Conservation (phyloP, 495 filamentous ascomycete genomes). For the Cercophora scortea region DNA sequence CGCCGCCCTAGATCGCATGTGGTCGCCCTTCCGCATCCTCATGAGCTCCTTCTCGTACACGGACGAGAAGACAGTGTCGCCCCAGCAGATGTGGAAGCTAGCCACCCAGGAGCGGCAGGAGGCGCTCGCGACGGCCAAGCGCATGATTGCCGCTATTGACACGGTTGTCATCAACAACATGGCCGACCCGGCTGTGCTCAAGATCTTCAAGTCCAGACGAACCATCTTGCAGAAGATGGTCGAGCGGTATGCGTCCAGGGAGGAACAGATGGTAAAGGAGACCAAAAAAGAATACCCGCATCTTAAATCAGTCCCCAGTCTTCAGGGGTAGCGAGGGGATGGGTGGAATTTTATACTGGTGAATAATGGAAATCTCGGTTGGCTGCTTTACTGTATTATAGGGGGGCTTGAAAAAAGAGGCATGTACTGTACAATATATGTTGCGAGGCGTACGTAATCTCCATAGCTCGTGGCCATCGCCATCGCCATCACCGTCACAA, state of each 20-base stretch:
- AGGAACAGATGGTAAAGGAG: background rate
- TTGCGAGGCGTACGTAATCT: too few species aligned
- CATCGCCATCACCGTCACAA: too few species aligned
- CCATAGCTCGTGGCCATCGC: too few species aligned
- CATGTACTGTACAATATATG: too few species aligned
- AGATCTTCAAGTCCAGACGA: slow-evolving; percentile 16
- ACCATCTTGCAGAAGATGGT: slow-evolving; percentile 22
- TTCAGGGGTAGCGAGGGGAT: too few species aligned
- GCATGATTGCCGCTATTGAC: slow-evolving; percentile 34
- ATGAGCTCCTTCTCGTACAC: slow-evolving; percentile 16
- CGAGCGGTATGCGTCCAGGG: slow-evolving; percentile 13
- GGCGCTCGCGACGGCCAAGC: slow-evolving; percentile 29
- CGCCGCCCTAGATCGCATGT: slow-evolving; percentile 30
- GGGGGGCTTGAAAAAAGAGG: too few species aligned
- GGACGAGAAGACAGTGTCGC: slow-evolving; percentile 5
- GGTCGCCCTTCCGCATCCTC: slow-evolving; percentile 25
- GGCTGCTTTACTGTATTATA: too few species aligned
- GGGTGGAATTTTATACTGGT: too few species aligned
- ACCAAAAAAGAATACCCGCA: too few species aligned
- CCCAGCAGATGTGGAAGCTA: slow-evolving; percentile 4
- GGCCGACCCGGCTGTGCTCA: slow-evolving; percentile 4
- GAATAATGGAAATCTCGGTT: too few species aligned
- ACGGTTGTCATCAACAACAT: slow-evolving; percentile 18
- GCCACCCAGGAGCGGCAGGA: slow-evolving; percentile 19
- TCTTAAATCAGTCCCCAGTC: too few species aligned